A percentile compares a stretch with the other conserved stretches of the same genome.
Conservation (phyloP, 2,329 filamentous ascomycete species). For the Helotiales sp. region DNA sequence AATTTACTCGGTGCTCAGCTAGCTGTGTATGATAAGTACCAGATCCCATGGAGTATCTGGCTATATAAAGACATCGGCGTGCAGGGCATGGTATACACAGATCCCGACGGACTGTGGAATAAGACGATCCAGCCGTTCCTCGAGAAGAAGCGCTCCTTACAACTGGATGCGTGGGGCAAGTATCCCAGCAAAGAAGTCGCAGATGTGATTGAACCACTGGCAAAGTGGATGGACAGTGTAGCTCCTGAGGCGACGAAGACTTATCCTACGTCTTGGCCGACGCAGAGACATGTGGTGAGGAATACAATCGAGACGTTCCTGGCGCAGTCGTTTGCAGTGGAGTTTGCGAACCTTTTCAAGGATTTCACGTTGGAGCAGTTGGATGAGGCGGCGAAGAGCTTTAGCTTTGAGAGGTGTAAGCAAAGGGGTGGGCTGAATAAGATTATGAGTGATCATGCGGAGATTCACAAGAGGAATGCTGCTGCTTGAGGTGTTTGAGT, state of each 20-base stretch:
- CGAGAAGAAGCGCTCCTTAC: constrained; percentile 58
- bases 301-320: constrained; percentile 54
- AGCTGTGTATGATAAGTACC: constrained; percentile 55
- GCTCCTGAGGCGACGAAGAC: constrained; percentile 41
- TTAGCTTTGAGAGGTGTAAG: constrained; percentile 56
- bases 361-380: constrained; percentile 56
- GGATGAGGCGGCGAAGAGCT: constrained; percentile 54
- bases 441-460: constrained; percentile 35
- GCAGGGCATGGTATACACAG: constrained; percentile 59
- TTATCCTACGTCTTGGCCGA: constrained; percentile 50
- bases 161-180: constrained; percentile 61
- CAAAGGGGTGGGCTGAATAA: constrained; percentile 48
- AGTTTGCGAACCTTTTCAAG: constrained; percentile 60
- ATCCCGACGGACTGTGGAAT: constrained; percentile 52
- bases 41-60: constrained; percentile 64
- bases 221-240: constrained; percentile 50
- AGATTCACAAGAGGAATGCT: constrained; percentile 10
- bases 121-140: constrained; percentile 56
- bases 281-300: constrained; percentile 54
- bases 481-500: neutral
- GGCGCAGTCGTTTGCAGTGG: constrained; percentile 56
- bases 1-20: constrained; percentile 54
- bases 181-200: constrained; percentile 44
- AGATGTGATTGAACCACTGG: constrained; percentile 23
- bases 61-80: constrained; percentile 62